Evolutionary conservation across 1,284 basidiomycete species (phyloP), one percentile per base, ranked within the genome.

Genomic region (Termitomyces sp.): DNA sequence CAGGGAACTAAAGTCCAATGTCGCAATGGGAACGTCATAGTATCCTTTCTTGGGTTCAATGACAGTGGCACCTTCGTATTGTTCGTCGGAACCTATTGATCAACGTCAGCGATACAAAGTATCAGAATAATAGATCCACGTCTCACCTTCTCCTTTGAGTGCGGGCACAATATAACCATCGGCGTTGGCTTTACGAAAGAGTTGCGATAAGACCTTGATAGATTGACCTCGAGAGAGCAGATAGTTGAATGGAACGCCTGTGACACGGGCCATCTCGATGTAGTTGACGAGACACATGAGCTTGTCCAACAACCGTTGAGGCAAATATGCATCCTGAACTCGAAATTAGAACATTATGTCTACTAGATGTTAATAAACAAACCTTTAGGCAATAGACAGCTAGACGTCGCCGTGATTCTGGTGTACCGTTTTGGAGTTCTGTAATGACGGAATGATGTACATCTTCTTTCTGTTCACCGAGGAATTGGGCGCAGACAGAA

Each of bases 211-310:
- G 44, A 98, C 94, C 67, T 96, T 97, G 78, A 98, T 96, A 34
- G 94, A 96, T 68, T 98, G 94, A 1, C 94, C 94, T 39, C 94
- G 84, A 8, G 92, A 81, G 6, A 98, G 77, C 1, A 98, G 79
- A 68, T 86, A 96, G 67, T 97, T 97, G 80, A 98, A 98, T 0
- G 95, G 94, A n/a, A 98, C 93, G 12, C 94, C 94, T 0, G 94
- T 98, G 3, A 98, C 95, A 70, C 94, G 88, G 7, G 95, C 81
- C 93, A 98, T 94, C 68, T 98, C 94, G 34, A 85, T 88, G 66
- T 96, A 97, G 68, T 98, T 98, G 68, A 98, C 87, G 65, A 98
- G 94, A 62, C 92, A 97, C 95, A 98, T 97, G 40, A 98, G 78
- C 66, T 97, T 97, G 70, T 98, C 94, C 70, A 98, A 80, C 39